Percentiles rank a stretch among this genome's conserved stretches.
phyloP scores from a whole-genome alignment of 805 yeast genomes.

The Myxozyma mucilagina region DNA sequence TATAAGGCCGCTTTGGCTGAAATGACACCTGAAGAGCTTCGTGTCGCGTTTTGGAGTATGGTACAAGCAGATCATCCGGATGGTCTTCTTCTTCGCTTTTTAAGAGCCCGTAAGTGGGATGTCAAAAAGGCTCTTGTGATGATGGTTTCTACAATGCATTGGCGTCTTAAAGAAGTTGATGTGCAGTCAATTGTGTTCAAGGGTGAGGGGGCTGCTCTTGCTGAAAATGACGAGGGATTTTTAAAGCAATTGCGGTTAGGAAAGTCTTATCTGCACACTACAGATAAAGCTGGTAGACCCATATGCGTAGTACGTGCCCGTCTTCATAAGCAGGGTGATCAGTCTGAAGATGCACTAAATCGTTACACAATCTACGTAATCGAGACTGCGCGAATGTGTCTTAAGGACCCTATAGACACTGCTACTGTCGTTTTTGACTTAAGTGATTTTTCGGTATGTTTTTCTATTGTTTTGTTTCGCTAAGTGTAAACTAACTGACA shows the following conservation, averaged over 20 bases:
- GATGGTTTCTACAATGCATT: conserved; percentile 83
- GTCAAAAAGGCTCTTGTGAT: conserved; percentile 72
- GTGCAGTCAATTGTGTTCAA: conserved; percentile 60
- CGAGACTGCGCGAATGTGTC: conserved; percentile 76
- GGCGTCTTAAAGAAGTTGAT: conserved; percentile 68
- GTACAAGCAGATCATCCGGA: conserved; percentile 81
- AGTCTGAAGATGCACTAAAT: conserved; percentile 69
- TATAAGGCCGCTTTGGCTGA: conserved; percentile 54
- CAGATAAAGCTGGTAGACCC: conserved; percentile 73
- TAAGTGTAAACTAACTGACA: no score
- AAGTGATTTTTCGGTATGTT: conserved; percentile 65
- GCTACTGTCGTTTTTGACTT: conserved; percentile 85
- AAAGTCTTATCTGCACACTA: conserved; percentile 74
- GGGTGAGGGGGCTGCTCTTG: conserved; percentile 68
- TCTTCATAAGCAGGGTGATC: conserved; percentile 68
- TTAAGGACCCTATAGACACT: conserved; percentile 74
- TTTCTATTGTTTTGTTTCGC: background rate
- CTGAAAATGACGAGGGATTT: conserved; percentile 48
- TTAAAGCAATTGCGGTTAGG: conserved; percentile 58
- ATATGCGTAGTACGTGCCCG: conserved; percentile 78
- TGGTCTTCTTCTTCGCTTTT: conserved; percentile 75
- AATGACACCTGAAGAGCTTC: conserved; percentile 53
- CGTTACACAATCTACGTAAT: conserved; percentile 72
- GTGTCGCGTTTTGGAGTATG: conserved; percentile 57
- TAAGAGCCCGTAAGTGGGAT: conserved; percentile 95